phyloP scores from a whole-genome alignment of 441 rosid species.

The Euphorbia schlechtendalii region DNA sequence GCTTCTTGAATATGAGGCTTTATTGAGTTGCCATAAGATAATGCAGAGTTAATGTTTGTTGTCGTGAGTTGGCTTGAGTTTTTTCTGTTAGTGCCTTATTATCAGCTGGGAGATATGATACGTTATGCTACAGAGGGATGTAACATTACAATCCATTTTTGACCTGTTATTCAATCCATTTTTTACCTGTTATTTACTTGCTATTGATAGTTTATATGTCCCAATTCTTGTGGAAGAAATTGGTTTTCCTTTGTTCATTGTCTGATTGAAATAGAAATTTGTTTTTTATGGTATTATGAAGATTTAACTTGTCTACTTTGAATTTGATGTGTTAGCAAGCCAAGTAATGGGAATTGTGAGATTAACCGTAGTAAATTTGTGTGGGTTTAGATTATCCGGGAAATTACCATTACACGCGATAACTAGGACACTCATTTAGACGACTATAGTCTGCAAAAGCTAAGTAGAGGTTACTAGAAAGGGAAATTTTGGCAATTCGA shows the following conservation, averaged over 20 bases:
- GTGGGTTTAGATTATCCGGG: too few relatives aligned
- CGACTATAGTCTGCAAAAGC: too few relatives aligned
- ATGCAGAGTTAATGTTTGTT: not conserved
- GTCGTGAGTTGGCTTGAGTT: not conserved
- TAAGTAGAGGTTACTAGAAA: too few relatives aligned
- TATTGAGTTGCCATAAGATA: not conserved
- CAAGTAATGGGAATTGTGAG: too few relatives aligned
- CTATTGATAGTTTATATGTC: not conserved
- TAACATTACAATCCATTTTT: not conserved
- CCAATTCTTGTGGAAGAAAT: not conserved
- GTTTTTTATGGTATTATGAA: too few relatives aligned
- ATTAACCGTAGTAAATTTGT: too few relatives aligned
- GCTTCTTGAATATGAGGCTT: not conserved
- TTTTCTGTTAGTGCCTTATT: not conserved
- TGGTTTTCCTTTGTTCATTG: not conserved
- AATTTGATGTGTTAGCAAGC: too few relatives aligned
- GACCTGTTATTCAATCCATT: too few relatives aligned
- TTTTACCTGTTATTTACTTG: not conserved
- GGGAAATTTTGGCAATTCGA: too few relatives aligned
- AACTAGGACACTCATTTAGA: too few relatives aligned
- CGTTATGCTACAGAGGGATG: not conserved
- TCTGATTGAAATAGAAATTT: not conserved
- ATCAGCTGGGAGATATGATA: not conserved
- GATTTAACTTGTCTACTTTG: too few relatives aligned
- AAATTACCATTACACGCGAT: too few relatives aligned